Conservation (phyloP, 179 eudicot genomes). For the Silene noctiflora region DNA sequence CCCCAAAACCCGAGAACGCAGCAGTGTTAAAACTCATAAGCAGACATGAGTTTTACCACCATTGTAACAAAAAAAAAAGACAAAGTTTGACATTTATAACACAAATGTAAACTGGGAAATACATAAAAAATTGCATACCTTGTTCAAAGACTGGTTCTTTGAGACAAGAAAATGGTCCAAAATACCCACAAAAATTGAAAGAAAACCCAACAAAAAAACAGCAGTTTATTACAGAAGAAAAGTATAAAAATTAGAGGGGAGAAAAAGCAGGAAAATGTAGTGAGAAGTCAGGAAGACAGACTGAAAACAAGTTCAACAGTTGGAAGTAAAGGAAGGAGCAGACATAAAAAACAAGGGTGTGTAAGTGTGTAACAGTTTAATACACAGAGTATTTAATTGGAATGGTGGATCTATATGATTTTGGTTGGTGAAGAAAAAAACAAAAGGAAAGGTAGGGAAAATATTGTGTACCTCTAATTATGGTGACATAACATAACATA, state of each 20-base stretch:
- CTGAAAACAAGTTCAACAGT: conserved; percentile 22
- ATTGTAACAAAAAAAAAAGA: background rate
- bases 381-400: background rate
- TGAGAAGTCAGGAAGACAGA: conserved; percentile 25
- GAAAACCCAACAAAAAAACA: background rate
- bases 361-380: background rate
- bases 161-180: background rate
- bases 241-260: background rate
- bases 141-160: conserved; percentile 7
- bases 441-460: conserved; percentile 14
- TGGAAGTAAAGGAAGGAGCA: conserved; percentile 18
- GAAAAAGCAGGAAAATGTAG: background rate
- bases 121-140: background rate
- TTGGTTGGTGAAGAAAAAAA: conserved; percentile 9
- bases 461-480: background rate
- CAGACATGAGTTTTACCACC: no score
- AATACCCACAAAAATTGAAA: background rate
- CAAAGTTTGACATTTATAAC: background rate
- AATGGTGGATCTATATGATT: conserved; percentile 3
- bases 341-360: conserved; percentile 1
- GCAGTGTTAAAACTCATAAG: no score
- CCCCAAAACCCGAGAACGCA: background rate
- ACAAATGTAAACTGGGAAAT: conserved; percentile 17
- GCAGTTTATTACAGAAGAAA: background rate
- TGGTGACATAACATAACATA: conserved; percentile 8